A percentile compares a stretch with the other conserved stretches of the same genome.
These are phyloP conservation scores for Lindgomyces ingoldianus DNA, from an alignment of 495 filamentous ascomycete genomes.

Conservation along the genomic window DNA sequence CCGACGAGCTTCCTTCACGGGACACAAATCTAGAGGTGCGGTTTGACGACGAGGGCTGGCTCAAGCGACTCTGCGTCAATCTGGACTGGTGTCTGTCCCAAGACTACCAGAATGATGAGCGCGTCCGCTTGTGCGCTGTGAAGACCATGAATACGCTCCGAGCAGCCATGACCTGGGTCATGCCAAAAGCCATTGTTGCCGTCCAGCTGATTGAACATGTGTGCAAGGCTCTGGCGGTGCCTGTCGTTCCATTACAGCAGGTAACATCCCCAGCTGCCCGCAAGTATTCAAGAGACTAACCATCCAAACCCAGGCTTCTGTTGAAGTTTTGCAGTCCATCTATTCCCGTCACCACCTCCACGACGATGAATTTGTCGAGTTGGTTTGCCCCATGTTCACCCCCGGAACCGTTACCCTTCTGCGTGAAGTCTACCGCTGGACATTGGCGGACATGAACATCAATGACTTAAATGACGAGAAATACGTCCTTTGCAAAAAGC, in stretches of 20 bases:
- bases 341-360: conserved; percentile 73
- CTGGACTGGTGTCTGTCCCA: conserved; percentile 71
- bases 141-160: conserved; percentile 74
- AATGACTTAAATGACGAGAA: conserved; percentile 84
- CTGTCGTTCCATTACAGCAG: conserved; percentile 73
- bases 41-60: conserved; percentile 82
- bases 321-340: conserved; percentile 80
- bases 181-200: conserved; percentile 73
- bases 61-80: conserved; percentile 72
- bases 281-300: conserved; percentile 6
- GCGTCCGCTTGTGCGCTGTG: conserved; percentile 66
- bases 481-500: conserved; percentile 88
- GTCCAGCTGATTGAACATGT: conserved; percentile 70
- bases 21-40: conserved; percentile 63
- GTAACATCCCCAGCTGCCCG: conserved; percentile 48
- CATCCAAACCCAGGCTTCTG: conserved; percentile 62
- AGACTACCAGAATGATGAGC: conserved; percentile 60
- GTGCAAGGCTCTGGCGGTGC: conserved; percentile 70
- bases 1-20: conserved; percentile 70
- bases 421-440: conserved; percentile 77
- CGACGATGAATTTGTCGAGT: conserved; percentile 73
- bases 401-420: conserved; percentile 69
- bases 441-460: conserved; percentile 63
- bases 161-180: conserved; percentile 78
- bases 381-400: conserved; percentile 78